Evolutionary conservation across 2,329 filamentous ascomycete genomes (phyloP).

Genomic region (Aspergillus sp.): DNA sequence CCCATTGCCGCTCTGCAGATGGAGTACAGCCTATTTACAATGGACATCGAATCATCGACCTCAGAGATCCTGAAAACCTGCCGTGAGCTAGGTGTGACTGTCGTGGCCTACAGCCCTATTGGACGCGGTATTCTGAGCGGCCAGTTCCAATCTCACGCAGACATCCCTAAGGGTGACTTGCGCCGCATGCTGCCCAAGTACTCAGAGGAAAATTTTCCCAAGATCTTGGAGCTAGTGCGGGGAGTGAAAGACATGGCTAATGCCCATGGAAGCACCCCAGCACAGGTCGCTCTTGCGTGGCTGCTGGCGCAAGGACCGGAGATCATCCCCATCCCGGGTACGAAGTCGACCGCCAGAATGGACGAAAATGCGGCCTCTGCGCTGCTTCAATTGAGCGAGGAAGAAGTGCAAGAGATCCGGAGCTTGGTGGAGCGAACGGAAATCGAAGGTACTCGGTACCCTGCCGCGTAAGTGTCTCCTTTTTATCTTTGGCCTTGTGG

Average conservation of each 20-base stretch:
- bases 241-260: slow-evolving; percentile 42
- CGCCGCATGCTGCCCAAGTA: slow-evolving; percentile 43
- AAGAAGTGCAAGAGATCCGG: too few species aligned
- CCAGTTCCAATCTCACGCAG: slow-evolving; percentile 29
- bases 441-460: too few species aligned
- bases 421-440: too few species aligned
- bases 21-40: slow-evolving; percentile 39
- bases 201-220: slow-evolving; percentile 45
- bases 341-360: slow-evolving; percentile 40
- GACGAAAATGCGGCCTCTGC: slow-evolving; percentile 35
- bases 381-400: slow-evolving; percentile 7
- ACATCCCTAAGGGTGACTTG: slow-evolving; percentile 39
- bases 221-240: slow-evolving; percentile 50
- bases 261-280: slow-evolving; percentile 47
- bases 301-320: slow-evolving; percentile 52
- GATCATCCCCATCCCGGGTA: slow-evolving; percentile 53
- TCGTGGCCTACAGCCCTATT: slow-evolving; percentile 36
- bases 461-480: too few species aligned
- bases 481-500: too few species aligned
- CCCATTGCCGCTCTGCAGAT: slow-evolving; percentile 42
- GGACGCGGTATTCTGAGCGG: slow-evolving; percentile 30
- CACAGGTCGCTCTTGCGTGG: slow-evolving; percentile 57
- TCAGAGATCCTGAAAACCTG: slow-evolving; percentile 36
- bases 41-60: slow-evolving; percentile 36
- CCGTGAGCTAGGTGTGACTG: slow-evolving; percentile 40